Percentiles rank a stretch among this genome's conserved stretches.
Conservation (phyloP, 1,139 yeast species). For the Groenewaldozyma sp. region DNA sequence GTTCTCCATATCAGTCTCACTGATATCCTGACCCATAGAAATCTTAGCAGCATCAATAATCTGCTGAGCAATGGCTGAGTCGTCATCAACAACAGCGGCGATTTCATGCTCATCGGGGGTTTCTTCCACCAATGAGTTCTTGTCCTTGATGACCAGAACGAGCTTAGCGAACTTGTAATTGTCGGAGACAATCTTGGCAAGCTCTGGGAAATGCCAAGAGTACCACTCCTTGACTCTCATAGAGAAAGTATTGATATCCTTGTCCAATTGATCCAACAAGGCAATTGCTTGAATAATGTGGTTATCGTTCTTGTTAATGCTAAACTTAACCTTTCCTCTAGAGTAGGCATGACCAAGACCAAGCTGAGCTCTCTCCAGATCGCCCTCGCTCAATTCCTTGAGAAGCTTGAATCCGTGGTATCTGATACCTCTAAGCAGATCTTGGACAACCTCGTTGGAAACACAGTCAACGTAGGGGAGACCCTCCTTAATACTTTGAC, state of each 20-base stretch:
- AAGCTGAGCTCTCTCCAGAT: conserved; percentile 93
- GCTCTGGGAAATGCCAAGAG: conserved; percentile 99
- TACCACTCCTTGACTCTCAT: conserved; percentile 99
- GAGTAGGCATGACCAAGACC: conserved; percentile 99
- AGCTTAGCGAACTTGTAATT: conserved; percentile 81
- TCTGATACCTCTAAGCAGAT: conserved; percentile 90
- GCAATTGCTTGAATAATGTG: conserved; percentile 99
- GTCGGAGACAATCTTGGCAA: conserved; percentile 91
- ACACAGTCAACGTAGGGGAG: conserved; percentile 81
- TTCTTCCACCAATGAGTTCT: conserved; percentile 68
- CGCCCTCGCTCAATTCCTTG: conserved; percentile 90
- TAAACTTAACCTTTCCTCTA: conserved; percentile 96
- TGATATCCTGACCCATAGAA: conserved; percentile 98
- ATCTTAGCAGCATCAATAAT: conserved; percentile 87
- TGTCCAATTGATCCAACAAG: conserved; percentile 88
- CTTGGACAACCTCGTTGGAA: conserved; percentile 88
- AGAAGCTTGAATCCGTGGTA: conserved; percentile 80
- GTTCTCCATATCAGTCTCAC: conserved; percentile 87
- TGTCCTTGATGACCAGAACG: conserved; percentile 77
- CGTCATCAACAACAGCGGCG: conserved; percentile 84
- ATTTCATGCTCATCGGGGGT: conserved; percentile 77
- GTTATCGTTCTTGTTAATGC: conserved; percentile 96
- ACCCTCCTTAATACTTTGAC: conserved; percentile 88
- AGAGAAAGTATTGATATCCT: conserved; percentile 94
- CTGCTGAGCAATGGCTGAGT: conserved; percentile 88